phyloP scores from a whole-genome alignment of 441 rosid species.

The Biscutella auriculata region DNA sequence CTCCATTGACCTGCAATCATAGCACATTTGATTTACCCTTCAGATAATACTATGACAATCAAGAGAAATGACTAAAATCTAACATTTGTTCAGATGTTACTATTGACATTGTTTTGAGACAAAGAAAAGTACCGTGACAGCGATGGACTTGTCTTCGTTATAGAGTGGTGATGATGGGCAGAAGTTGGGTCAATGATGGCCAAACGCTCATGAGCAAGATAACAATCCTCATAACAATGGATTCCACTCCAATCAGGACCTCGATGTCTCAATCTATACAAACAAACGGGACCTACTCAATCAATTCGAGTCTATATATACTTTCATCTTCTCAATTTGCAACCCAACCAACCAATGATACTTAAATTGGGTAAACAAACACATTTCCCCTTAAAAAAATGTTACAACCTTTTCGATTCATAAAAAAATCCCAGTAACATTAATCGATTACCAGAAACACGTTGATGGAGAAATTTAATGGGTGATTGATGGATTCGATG shows the following conservation, averaged over 20 bases:
- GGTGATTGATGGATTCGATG: neutral
- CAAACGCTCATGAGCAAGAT: constrained; percentile 87
- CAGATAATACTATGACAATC: neutral
- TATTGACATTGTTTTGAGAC: neutral
- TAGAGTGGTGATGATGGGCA: constrained; percentile 96
- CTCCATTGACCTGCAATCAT: constrained; percentile 69
- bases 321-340: neutral
- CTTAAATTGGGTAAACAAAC: neutral
- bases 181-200: constrained; percentile 93
- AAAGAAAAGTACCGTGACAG: constrained; percentile 62
- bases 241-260: constrained; percentile 99
- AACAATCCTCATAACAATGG: constrained; percentile 63
- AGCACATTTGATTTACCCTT: neutral
- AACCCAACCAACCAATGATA: neutral
- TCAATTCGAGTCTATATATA: neutral
- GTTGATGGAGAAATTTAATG: neutral
- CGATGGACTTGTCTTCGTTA: constrained; percentile 77
- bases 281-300: neutral
- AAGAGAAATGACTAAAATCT: neutral
- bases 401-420: neutral
- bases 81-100: neutral
- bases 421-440: neutral
- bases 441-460: neutral
- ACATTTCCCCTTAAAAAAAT: neutral
- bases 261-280: constrained; percentile 64